Base-by-base conservation (phyloP, 176 grass and related monocot genomes). In the Paspalum notatum region DNA sequence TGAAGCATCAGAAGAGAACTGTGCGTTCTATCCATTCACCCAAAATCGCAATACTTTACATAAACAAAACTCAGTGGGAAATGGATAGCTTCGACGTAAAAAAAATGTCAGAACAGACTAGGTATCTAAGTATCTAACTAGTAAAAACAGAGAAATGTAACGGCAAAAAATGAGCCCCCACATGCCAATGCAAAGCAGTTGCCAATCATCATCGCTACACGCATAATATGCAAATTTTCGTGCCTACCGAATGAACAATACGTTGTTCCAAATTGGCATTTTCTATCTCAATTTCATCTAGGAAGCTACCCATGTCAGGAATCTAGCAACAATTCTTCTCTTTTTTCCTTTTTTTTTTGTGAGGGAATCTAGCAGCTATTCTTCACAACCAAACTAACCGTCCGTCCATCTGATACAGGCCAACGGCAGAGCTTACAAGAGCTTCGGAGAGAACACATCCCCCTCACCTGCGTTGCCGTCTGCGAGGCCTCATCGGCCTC, bases 391-490 rank as follows among this genome's bases (percentile, higher is more conserved):
- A 18, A 69, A 56, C 20, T 1, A 82, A 11, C 26, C 10, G 25
- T 9, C 67, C 25, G 5, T 49, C 57, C 62, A 68, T 58, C 18
- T 10, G 18, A 21, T 7, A 66, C 32, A 73, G n/a, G 12, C 25
- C 12, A 53, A 39, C 55, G 1, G 24, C 50, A 37, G 32, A 48
- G 41, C 4, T 4, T 1, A 77, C 39, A 24, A 20, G 51, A 66
- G 44, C 17, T 2, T 39, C 37, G 44, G 4, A 15, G 25, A 54
- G 63, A 74, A 12, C 46, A 21, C 53, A 50, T 38, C 4, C 26
- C 37, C 58, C 83, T 86, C 73, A 90, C 88, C 83, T 90, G 73
- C 37, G 83, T 86, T 38, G 68, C 88, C 17, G 83, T 90, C 60
- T 78, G 72, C 9, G 83, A 43, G 0, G 79, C 51, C 58, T 90